Evolutionary conservation across 2,329 filamentous ascomycete species (phyloP).

Genomic region (Alternaria brassicicola): DNA sequence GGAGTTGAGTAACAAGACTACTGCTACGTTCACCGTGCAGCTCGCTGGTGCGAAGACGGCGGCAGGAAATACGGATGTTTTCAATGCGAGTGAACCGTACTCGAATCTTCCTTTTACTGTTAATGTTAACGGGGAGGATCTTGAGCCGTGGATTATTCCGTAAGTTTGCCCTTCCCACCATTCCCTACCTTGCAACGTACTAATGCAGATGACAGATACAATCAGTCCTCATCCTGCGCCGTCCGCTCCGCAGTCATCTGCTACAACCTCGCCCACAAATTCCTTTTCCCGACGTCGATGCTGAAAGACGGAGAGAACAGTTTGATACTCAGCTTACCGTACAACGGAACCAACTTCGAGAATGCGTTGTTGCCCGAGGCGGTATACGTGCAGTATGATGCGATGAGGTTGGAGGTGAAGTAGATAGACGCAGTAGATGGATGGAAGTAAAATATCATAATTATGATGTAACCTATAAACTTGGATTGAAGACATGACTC

Average conservation of each 20-base stretch:
- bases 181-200: conserved; percentile 23
- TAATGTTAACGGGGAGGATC: conserved; percentile 53
- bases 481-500: not conserved
- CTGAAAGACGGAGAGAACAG: conserved; percentile 61
- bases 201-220: conserved; percentile 48
- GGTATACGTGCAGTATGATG: conserved; percentile 71
- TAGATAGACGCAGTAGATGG: conserved; percentile 24
- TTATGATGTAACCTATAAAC: not conserved
- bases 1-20: conserved; percentile 49
- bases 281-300: conserved; percentile 59
- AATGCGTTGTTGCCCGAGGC: conserved; percentile 55
- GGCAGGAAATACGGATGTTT: conserved; percentile 66
- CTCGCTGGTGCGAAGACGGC: conserved; percentile 68
- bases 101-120: conserved; percentile 61
- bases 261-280: conserved; percentile 67
- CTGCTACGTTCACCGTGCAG: conserved; percentile 67
- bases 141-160: conserved; percentile 64
- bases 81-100: conserved; percentile 60
- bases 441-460: not conserved
- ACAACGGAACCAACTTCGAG: conserved; percentile 61
- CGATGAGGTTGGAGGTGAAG: conserved; percentile 63
- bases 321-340: conserved; percentile 64
- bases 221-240: conserved; percentile 65
- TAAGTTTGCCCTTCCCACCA: conserved; percentile 35
- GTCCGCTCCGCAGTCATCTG: conserved; percentile 66